A percentile compares a stretch with the other conserved stretches of the same genome.
phyloP scores from a whole-genome alignment of 2,329 filamentous ascomycete species.

The Penicillium hesseltinei region DNA sequence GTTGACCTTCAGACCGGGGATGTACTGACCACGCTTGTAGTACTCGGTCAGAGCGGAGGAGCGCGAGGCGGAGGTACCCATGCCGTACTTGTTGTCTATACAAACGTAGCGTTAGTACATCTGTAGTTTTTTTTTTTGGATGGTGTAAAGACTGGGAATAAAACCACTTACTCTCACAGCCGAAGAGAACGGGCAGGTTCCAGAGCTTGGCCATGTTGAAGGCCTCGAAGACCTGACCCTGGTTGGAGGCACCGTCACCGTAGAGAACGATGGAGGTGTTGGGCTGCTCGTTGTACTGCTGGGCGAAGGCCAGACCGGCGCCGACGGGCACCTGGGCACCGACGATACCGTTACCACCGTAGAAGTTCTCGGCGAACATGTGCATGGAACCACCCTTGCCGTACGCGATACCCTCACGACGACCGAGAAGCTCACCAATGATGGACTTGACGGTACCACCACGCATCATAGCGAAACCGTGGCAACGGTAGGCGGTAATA shows the following conservation, averaged over 20 bases:
- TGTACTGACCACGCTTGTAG: conserved; percentile 99
- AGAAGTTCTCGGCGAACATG: conserved; percentile 98
- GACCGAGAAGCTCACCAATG: conserved; percentile 92
- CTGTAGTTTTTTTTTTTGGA: background rate
- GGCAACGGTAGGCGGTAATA: conserved; percentile 98
- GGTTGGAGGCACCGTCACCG: conserved; percentile 97
- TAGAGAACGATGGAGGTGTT: conserved; percentile 88
- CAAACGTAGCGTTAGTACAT: background rate
- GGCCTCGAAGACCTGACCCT: conserved; percentile 98
- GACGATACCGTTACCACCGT: conserved; percentile 98
- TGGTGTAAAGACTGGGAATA: background rate
- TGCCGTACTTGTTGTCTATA: conserved; percentile 97
- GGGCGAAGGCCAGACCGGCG: conserved; percentile 92
- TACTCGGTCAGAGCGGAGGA: conserved; percentile 97
- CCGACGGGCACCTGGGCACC: conserved; percentile 97
- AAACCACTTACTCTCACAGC: conserved; percentile 82
- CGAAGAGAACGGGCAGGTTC: conserved; percentile 93
- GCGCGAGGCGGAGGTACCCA: conserved; percentile 94
- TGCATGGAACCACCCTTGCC: conserved; percentile 99
- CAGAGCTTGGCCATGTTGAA: conserved; percentile 99
- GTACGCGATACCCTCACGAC: conserved; percentile 94
- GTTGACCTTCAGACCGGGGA: conserved; percentile 98
- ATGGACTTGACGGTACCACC: conserved; percentile 86
- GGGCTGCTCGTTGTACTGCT: conserved; percentile 87
- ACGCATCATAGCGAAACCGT: conserved; percentile 97